Percentiles rank a stretch among this genome's conserved stretches.
phyloP scores from a whole-genome alignment of 2,329 filamentous ascomycete species.

The Cordyceps militaris region DNA sequence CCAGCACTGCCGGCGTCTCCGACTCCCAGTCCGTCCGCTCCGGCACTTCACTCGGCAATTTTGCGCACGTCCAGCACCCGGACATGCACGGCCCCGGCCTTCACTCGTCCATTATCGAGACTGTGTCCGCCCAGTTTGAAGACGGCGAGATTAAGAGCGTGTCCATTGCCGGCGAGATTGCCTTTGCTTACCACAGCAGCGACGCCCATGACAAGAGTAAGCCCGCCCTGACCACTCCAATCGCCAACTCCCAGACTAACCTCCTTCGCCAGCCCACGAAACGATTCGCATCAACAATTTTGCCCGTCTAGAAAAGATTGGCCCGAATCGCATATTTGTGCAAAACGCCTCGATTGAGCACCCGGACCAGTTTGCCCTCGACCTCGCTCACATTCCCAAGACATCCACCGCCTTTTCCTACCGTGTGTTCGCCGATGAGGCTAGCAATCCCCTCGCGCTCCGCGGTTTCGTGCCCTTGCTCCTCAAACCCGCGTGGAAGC shows the following conservation, averaged over 20 bases:
- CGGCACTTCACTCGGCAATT: conserved; percentile 66
- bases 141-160: conserved; percentile 63
- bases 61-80: conserved; percentile 68
- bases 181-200: conserved; percentile 67
- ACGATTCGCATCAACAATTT: conserved; percentile 85
- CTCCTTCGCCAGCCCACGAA: conserved; percentile 40
- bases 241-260: conserved; percentile 4
- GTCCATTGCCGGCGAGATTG: conserved; percentile 80
- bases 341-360: conserved; percentile 56
- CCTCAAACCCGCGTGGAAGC: conserved; percentile 72
- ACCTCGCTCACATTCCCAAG: conserved; percentile 64
- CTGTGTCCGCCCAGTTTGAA: conserved; percentile 78
- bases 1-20: conserved; percentile 52
- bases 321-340: conserved; percentile 88
- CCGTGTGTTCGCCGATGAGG: conserved; percentile 66
- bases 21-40: conserved; percentile 92
- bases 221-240: conserved; percentile 18
- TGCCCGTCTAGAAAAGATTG: conserved; percentile 79
- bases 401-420: conserved; percentile 88
- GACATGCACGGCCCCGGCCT: conserved; percentile 74
- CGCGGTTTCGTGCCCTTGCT: conserved; percentile 62
- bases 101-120: conserved; percentile 85
- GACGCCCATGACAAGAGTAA: conserved; percentile 43
- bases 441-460: conserved; percentile 36
- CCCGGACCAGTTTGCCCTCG: conserved; percentile 73